These are phyloP conservation scores for Jacaranda copaia DNA, from an alignment of 257 asterid genomes.

Conservation along the genomic window DNA sequence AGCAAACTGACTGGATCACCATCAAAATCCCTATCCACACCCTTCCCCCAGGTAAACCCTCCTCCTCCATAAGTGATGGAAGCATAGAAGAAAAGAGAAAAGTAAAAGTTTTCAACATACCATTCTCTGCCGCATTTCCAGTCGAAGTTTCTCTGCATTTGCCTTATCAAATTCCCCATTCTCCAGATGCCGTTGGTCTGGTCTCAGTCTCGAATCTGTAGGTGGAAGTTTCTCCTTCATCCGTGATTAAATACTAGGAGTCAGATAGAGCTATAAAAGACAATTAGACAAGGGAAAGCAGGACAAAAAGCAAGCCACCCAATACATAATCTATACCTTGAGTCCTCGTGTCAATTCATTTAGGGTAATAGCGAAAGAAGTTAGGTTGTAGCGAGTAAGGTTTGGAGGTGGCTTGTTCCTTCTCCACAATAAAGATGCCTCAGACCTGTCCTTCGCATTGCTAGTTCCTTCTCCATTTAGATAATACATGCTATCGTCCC, in stretches of 20 bases:
- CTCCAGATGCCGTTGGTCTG: constrained; percentile 90
- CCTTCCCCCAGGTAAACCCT: too few relatives aligned
- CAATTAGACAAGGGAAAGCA: constrained; percentile 39
- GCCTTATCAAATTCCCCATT: constrained; percentile 93
- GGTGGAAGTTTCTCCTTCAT: constrained; percentile 97
- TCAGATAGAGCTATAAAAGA: constrained; percentile 59
- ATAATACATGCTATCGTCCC: constrained; percentile 87
- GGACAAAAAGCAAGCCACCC: constrained; percentile 25
- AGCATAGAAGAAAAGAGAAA: background rate
- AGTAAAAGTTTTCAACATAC: constrained; percentile 37
- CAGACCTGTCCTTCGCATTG: constrained; percentile 59
- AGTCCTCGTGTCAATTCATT: constrained; percentile 85
- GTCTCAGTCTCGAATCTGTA: constrained; percentile 94
- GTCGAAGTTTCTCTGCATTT: constrained; percentile 80
- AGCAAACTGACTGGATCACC: too few relatives aligned
- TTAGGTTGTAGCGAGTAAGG: constrained; percentile 80
- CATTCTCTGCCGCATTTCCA: constrained; percentile 92
- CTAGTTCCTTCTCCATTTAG: constrained; percentile 65
- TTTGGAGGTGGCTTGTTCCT: constrained; percentile 63
- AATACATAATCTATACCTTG: constrained; percentile 59
- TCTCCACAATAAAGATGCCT: constrained; percentile 74
- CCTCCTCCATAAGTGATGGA: background rate
- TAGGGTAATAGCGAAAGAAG: constrained; percentile 85
- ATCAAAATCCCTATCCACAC: too few relatives aligned
- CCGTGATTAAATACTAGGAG: constrained; percentile 54